Evolutionary conservation across 176 grass and related monocot species (phyloP).

Genomic region (Triticum urartu): DNA sequence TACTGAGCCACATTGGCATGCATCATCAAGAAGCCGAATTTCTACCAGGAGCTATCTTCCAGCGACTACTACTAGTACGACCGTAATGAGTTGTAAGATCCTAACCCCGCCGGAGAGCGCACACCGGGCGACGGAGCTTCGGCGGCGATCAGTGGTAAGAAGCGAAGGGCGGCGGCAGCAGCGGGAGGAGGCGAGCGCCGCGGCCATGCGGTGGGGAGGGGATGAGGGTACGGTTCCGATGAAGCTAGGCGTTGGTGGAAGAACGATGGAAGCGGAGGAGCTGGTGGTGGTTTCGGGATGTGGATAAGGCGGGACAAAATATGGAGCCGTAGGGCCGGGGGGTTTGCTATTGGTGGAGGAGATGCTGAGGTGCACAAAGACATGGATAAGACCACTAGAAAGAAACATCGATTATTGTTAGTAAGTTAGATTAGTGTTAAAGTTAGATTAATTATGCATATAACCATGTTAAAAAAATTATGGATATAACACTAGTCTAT

Average conservation of each 20-base stretch:
- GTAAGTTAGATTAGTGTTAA: too few species aligned
- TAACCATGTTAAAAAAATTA: too few species aligned
- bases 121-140: conserved; percentile 40
- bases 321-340: too few species aligned
- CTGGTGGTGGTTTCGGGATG: background rate
- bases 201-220: conserved; percentile 45
- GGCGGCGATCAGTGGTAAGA: background rate
- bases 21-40: background rate
- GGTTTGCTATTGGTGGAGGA: conserved; percentile 28
- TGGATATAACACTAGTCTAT: too few species aligned
- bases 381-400: background rate
- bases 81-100: background rate
- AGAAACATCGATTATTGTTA: too few species aligned
- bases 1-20: conserved; percentile 18
- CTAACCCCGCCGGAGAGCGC: conserved; percentile 47
- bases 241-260: background rate
- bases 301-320: conserved; percentile 38
- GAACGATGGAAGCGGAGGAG: background rate
- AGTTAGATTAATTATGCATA: too few species aligned
- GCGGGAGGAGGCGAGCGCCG: conserved; percentile 58
- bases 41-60: background rate
- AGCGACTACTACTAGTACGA: background rate
- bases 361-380: conserved; percentile 36
- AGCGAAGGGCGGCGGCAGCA: conserved; percentile 40
- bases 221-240: background rate